A percentile compares a stretch with the other conserved stretches of the same genome.
Conservation (phyloP, 495 filamentous ascomycete species). For the Tuber microsphaerosporum region DNA sequence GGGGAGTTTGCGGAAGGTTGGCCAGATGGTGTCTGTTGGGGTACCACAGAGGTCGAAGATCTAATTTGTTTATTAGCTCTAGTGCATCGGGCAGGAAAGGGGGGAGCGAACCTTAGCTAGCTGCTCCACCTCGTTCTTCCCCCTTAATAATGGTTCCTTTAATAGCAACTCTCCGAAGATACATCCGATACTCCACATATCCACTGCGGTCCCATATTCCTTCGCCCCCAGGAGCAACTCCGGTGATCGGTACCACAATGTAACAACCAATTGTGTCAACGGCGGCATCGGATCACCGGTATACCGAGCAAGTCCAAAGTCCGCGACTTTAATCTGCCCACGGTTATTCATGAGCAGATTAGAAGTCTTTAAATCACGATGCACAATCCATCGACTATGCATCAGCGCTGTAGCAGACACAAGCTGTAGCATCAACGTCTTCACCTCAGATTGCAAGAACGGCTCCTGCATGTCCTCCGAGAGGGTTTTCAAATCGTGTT, state of each 20-base stretch:
- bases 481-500: constrained; percentile 93
- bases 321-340: constrained; percentile 88
- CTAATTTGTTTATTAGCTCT: constrained; percentile 40
- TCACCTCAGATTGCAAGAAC: constrained; percentile 86
- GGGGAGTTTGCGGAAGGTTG: constrained; percentile 75
- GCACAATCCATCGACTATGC: constrained; percentile 85
- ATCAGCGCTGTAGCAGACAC: constrained; percentile 75
- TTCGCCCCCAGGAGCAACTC: constrained; percentile 80
- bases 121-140: constrained; percentile 91
- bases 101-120: constrained; percentile 50
- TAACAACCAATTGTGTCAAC: constrained; percentile 89
- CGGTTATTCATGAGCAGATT: constrained; percentile 95
- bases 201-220: constrained; percentile 68
- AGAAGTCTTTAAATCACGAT: constrained; percentile 93
- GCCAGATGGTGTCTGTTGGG: constrained; percentile 83
- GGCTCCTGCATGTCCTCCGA: constrained; percentile 90
- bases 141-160: constrained; percentile 77
- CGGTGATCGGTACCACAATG: constrained; percentile 91
- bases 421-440: constrained; percentile 80
- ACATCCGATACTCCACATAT: constrained; percentile 95
- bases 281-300: constrained; percentile 74
- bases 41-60: constrained; percentile 88
- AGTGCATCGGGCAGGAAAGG: background rate
- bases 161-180: constrained; percentile 89
- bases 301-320: constrained; percentile 96